These are phyloP conservation scores for Buxus sempervirens DNA, from an alignment of 164 flowering plant genomes.

Conservation along the genomic window DNA sequence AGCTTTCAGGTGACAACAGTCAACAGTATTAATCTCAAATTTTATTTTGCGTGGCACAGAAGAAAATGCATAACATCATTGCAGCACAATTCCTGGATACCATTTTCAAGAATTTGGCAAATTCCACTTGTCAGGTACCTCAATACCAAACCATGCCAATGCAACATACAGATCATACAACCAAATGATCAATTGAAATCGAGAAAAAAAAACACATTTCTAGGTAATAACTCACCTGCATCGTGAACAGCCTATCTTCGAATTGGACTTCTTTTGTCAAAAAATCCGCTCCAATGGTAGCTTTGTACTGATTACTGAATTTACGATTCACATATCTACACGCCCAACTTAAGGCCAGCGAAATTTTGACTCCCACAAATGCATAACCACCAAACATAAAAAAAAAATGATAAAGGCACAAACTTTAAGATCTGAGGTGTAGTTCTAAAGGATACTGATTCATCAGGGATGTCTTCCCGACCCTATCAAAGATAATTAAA, in stretches of 20 bases:
- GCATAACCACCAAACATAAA: too few species aligned
- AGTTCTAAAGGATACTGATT: conserved; percentile 70
- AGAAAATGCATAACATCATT: too few species aligned
- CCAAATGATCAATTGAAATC: background rate
- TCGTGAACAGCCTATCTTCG: conserved; percentile 31
- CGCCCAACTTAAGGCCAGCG: background rate
- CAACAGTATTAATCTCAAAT: too few species aligned
- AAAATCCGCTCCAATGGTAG: conserved; percentile 25
- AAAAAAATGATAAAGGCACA: too few species aligned
- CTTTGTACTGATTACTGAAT: conserved; percentile 46
- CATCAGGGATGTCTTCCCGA: conserved; percentile 88
- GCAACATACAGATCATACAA: too few species aligned
- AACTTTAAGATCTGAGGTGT: background rate
- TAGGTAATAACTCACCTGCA: conserved; percentile 31
- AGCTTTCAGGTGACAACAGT: too few species aligned
- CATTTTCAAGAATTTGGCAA: too few species aligned
- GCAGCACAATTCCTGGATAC: too few species aligned
- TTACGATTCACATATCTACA: conserved; percentile 43
- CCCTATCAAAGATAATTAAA: conserved; percentile 37
- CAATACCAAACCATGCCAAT: too few species aligned
- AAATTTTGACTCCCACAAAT: too few species aligned
- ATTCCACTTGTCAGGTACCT: too few species aligned
- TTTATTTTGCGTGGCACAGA: too few species aligned
- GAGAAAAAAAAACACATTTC: background rate
- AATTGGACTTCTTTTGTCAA: conserved; percentile 20